Evolutionary conservation across 371 early-diverging fungal genomes (phyloP).

Genomic region (Aphelidium insulamus): DNA sequence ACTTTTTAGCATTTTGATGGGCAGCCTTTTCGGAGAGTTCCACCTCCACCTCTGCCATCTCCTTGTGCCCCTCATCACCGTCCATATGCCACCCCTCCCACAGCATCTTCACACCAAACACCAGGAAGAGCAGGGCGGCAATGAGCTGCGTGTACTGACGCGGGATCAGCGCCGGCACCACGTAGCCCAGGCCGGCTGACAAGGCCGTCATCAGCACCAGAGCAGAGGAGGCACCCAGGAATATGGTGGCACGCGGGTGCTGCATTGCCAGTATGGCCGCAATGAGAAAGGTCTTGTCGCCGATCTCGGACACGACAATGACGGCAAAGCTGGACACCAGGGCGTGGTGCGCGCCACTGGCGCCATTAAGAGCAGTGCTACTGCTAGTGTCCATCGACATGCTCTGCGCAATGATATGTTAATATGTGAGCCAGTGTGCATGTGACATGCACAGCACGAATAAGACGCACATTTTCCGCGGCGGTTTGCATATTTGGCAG

Average conservation of each 20-base stretch:
- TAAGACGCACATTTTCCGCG: too few relatives aligned
- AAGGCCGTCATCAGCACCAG: conserved; percentile 79
- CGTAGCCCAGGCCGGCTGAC: conserved; percentile 73
- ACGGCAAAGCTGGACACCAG: conserved; percentile 52
- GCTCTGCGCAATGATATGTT: too few relatives aligned
- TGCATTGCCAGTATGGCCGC: conserved; percentile 92
- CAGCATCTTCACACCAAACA: conserved; percentile 75
- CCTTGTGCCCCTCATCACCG: conserved; percentile 59
- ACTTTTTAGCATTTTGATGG: conserved; percentile 17
- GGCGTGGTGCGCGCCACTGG: too few relatives aligned
- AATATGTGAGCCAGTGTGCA: too few relatives aligned
- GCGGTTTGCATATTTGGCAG: too few relatives aligned
- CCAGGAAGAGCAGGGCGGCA: conserved; percentile 61
- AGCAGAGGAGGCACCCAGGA: conserved; percentile 64
- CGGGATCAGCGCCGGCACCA: conserved; percentile 62
- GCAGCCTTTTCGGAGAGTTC: conserved; percentile 64
- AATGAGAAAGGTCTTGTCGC: conserved; percentile 93
- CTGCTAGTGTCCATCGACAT: too few relatives aligned
- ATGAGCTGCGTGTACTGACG: conserved; percentile 55
- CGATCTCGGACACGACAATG: conserved; percentile 82
- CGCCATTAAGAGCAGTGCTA: too few relatives aligned
- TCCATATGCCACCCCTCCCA: conserved; percentile 67
- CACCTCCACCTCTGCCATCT: conserved; percentile 63
- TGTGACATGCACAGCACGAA: too few relatives aligned
- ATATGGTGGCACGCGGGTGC: conserved; percentile 61